Base-by-base conservation (phyloP, 257 asterid species). In the Euphrasia confusa region DNA sequence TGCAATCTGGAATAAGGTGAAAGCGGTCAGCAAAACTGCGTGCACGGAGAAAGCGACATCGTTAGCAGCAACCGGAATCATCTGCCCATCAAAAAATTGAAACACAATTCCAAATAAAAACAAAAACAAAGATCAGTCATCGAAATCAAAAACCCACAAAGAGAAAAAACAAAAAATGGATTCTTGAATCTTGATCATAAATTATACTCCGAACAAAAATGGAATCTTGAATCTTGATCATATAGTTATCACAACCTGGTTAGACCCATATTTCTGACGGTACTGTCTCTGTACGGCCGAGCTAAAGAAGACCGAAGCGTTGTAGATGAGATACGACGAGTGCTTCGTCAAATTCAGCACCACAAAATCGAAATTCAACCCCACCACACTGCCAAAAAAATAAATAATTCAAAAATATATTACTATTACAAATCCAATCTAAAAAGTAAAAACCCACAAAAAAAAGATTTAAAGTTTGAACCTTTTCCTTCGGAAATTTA, bases 11-110 rank as follows among this genome's bases (percentile, higher is more conserved):
- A 77, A 79, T 81, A 88, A 70, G 49, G 97, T 84, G 58, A 86
- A 71, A 42, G 82, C 78, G 68, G 95, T 86, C 74, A 92, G 69
- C 53, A 86, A 74, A 77, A 92, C 95, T 61, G 95, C 94, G 71
- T 92, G 98, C 3, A 62, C 62, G 18, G 98, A 92, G 84, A 92
- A 92, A 69, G 97, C 98, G 54, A 92, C 97, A 74, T 92, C 98
- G 66, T 92, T 92, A 14, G 90, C 86, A 70, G 98, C 98, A 63
- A 92, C 98, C 11, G 95, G 98, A 70, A 92, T 89, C 95, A 92
- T 71, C 98, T 92, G 90, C 76, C 72, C 71, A 58, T 62, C 58
- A 71, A 52, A 32, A 61, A 10, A 11, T 5, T 21, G 24, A 21
- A 33, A 35, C 37, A 37, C 28, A 0, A 56, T 39, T 28, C 28